A percentile compares a stretch with the other conserved stretches of the same genome.
Evolutionary conservation across 768 basidiomycete species (phyloP).

Genomic region (Mycena chlorophos): DNA sequence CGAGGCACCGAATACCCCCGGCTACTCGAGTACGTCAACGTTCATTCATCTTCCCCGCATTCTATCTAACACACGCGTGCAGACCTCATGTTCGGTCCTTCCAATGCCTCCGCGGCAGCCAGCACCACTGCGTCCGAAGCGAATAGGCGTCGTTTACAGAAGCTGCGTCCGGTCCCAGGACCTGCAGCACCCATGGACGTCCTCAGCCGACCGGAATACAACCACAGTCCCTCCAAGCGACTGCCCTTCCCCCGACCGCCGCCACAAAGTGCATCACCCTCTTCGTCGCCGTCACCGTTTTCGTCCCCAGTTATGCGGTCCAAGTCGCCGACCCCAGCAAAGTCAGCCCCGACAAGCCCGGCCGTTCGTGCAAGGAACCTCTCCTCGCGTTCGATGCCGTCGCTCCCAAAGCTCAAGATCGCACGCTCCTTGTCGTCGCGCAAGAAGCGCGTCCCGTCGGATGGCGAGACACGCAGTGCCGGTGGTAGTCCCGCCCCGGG

Average conservation of each 20-base stretch:
- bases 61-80: background rate
- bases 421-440: no score
- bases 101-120: no score
- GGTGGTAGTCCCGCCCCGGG: background rate
- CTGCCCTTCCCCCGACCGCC: background rate
- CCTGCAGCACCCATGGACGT: constrained; percentile 17
- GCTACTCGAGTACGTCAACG: constrained; percentile 8
- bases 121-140: background rate
- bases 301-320: background rate
- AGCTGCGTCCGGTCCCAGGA: constrained; percentile 3
- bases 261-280: background rate
- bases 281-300: background rate
- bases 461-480: background rate
- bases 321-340: background rate
- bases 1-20: constrained; percentile 19
- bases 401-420: background rate
- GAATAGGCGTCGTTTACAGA: constrained; percentile 7
- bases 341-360: background rate
- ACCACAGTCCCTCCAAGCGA: background rate
- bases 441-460: background rate
- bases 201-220: constrained; percentile 15
- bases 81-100: constrained; percentile 12
- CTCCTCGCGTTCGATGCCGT: constrained; percentile 8
- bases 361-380: constrained; percentile 4
- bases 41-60: background rate